These are phyloP conservation scores for Linnemannia hyalina DNA, from an alignment of 192 early-diverging fungal species.

Conservation along the genomic window DNA sequence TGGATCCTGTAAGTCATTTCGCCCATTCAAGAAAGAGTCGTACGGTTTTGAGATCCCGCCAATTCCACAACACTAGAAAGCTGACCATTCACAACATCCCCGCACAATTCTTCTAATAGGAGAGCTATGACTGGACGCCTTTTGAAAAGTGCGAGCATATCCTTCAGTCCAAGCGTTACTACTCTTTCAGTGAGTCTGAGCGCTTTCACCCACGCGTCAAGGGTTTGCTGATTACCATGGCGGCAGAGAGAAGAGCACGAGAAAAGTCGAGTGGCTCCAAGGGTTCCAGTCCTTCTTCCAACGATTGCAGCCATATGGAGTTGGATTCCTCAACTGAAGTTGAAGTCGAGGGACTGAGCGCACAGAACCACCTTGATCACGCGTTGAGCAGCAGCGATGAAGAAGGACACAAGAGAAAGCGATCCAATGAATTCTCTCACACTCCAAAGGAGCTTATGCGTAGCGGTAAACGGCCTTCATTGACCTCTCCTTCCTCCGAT, in stretches of 20 bases:
- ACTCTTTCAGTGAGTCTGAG: constrained; percentile 55
- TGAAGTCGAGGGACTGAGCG: constrained; percentile 1
- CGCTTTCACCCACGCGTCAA: constrained; percentile 48
- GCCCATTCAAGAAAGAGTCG: neutral
- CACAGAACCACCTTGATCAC: neutral
- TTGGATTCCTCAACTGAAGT: neutral
- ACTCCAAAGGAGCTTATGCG: constrained; percentile 25
- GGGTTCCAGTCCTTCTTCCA: neutral
- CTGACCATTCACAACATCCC: constrained; percentile 20
- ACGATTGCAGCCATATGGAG: neutral
- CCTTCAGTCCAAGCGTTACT: constrained; percentile 67
- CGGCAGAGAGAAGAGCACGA: constrained; percentile 27
- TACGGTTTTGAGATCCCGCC: constrained; percentile 29
- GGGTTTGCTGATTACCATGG: constrained; percentile 46
- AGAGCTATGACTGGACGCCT: constrained; percentile 64
- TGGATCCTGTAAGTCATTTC: constrained; percentile 71
- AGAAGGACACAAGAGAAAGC: constrained; percentile 31
- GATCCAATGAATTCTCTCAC: constrained; percentile 11
- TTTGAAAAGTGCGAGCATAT: constrained; percentile 64
- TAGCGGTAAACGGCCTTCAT: constrained; percentile 37
- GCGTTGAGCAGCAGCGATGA: constrained; percentile 10
- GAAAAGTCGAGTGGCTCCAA: constrained; percentile 12
- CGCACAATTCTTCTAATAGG: constrained; percentile 28
- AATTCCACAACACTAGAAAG: neutral
- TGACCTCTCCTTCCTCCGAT: constrained; percentile 27